Percentiles rank a stretch among this genome's conserved stretches.
Conservation (phyloP, 495 filamentous ascomycete species). For the Penicillium alfredii region DNA sequence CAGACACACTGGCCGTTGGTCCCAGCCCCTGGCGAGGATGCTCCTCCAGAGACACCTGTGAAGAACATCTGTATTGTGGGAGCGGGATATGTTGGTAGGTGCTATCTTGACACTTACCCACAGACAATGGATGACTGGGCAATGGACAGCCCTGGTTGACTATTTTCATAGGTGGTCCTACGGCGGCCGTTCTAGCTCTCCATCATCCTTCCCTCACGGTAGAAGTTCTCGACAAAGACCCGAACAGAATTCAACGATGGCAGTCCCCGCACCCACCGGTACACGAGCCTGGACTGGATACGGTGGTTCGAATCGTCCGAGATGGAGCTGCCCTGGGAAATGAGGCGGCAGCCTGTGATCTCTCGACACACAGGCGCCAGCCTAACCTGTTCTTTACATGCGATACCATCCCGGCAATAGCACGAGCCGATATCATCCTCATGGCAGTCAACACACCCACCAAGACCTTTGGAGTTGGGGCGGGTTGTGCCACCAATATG, state of each 20-base stretch:
- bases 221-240: constrained; percentile 66
- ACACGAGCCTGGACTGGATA: constrained; percentile 64
- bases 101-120: too few species aligned
- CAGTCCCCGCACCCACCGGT: constrained; percentile 70
- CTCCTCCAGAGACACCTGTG: constrained; percentile 27
- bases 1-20: constrained; percentile 20
- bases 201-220: constrained; percentile 63
- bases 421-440: constrained; percentile 67
- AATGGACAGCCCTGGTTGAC: not conserved
- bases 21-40: too few species aligned
- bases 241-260: constrained; percentile 61
- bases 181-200: constrained; percentile 66
- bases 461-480: constrained; percentile 62
- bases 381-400: constrained; percentile 69
- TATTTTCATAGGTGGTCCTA: constrained; percentile 56
- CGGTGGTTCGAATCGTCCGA: constrained; percentile 59
- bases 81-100: constrained; percentile 58
- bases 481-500: constrained; percentile 67
- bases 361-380: constrained; percentile 18
- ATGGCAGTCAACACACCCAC: constrained; percentile 80
- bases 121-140: not conserved
- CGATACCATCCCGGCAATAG: constrained; percentile 53
- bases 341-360: not conserved
- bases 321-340: constrained; percentile 42
- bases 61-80: constrained; percentile 58